Evolutionary conservation across 129 eudicot species (phyloP), one percentile per base, ranked within the genome.

Genomic region (Flaveria trinervia): DNA sequence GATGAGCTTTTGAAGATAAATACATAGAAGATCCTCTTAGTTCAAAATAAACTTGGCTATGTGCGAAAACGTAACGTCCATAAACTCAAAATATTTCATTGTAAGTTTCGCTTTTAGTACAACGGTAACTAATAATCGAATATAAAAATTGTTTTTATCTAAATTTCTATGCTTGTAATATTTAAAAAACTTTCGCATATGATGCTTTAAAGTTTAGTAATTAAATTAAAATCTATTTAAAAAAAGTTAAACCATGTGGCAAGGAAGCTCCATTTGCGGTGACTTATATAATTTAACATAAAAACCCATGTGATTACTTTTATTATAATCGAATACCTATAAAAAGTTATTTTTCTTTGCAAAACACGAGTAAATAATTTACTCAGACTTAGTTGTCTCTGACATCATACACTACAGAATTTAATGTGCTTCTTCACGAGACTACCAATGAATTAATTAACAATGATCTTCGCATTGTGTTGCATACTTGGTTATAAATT

Each of bases 291-390:
- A 25, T 4, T 84, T 73, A 75, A 51, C 74, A 62, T 70, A 73
- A 68, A 81, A 59, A 10, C 72, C 74, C 80, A 81, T 76, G 81
- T 81, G 84, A 68, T 75, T 75, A 48, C 59, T 75, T 68, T 75
- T 75, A 81, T 57, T 81, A 39, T 69, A 75, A 49, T 75, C 48
- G 33, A 33, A 74, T 73, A 70, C 76, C 79, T 50, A 66, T 10
- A 33, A 64, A 16, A 65, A 55, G 66, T 55, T 72, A 54, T 12
- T 41, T 68, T 67, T 7, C 15, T 15, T 59, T 61, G 68, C 43
- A 26, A 61, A 68, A 79, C 79, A 79, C 74, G 74, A 72, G 79
- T 79, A 72, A 72, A 72, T 51, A 17, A 7, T 72, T 72, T 15
- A 65, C 75, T 51, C 56, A 16, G 41, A 25, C 60, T 26, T 72